Evolutionary conservation across 2,329 filamentous ascomycete genomes (phyloP).

Genomic region (Hymenoscyphus scutula): DNA sequence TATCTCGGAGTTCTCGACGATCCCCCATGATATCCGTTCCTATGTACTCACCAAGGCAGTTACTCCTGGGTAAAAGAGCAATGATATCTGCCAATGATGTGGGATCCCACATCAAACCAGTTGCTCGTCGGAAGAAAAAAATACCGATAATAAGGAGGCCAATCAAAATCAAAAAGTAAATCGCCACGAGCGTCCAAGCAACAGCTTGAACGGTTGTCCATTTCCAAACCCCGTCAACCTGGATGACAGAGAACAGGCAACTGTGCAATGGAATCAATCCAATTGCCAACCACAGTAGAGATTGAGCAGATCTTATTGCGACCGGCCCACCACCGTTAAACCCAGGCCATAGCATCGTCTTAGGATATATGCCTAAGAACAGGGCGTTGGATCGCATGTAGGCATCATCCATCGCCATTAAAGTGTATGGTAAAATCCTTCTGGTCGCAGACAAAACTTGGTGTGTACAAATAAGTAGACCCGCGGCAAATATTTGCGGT

Average conservation of each 20-base stretch:
- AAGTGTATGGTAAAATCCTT: slow-evolving; percentile 72
- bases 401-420: slow-evolving; percentile 66
- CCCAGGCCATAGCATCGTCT: slow-evolving; percentile 65
- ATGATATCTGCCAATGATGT: slow-evolving; percentile 79
- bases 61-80: slow-evolving; percentile 74
- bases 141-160: slow-evolving; percentile 57
- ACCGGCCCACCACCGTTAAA: slow-evolving; percentile 61
- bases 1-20: slow-evolving; percentile 51
- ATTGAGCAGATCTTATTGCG: slow-evolving; percentile 62
- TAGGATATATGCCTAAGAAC: slow-evolving; percentile 59
- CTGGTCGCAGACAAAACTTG: slow-evolving; percentile 71
- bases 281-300: slow-evolving; percentile 73
- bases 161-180: slow-evolving; percentile 67
- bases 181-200: slow-evolving; percentile 71
- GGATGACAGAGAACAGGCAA: slow-evolving; percentile 66
- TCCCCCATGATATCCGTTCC: slow-evolving; percentile 61
- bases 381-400: slow-evolving; percentile 61
- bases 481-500: slow-evolving; percentile 71
- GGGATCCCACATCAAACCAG: slow-evolving; percentile 83
- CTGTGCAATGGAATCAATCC: slow-evolving; percentile 81
- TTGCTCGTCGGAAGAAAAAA: slow-evolving; percentile 64
- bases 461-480: slow-evolving; percentile 75
- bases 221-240: slow-evolving; percentile 59
- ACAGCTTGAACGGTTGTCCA: slow-evolving; percentile 79
- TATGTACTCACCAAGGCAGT: slow-evolving; percentile 70